phyloP scores from a whole-genome alignment of 2,329 filamentous ascomycete species.

The Herpotrichia juniperi region DNA sequence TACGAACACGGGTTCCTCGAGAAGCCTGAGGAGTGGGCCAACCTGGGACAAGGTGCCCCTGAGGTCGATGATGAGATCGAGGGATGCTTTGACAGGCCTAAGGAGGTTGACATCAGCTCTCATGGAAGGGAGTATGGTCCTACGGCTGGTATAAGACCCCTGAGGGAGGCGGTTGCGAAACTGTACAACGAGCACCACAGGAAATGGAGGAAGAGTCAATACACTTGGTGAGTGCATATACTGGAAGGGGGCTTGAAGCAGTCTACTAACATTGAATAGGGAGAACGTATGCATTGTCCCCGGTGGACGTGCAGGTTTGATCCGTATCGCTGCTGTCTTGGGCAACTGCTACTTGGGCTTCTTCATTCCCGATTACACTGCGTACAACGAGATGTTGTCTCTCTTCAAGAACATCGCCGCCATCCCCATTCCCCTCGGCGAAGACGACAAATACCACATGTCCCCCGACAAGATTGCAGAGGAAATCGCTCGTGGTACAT shows the following conservation, averaged over 20 bases:
- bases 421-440: conserved; percentile 69
- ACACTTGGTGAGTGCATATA: conserved; percentile 68
- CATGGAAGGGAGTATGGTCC: conserved; percentile 87
- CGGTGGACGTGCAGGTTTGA: conserved; percentile 88
- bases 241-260: neutral
- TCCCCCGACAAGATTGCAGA: conserved; percentile 91
- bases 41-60: conserved; percentile 90
- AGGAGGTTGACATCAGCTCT: conserved; percentile 76
- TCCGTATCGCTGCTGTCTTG: conserved; percentile 91
- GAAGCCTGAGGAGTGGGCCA: conserved; percentile 83
- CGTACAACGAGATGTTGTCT: conserved; percentile 96
- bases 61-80: conserved; percentile 93
- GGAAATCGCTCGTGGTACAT: conserved; percentile 79
- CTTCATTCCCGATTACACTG: conserved; percentile 94
- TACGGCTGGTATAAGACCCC: conserved; percentile 89
- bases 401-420: conserved; percentile 78
- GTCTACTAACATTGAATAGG: conserved; percentile 8
- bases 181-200: conserved; percentile 95
- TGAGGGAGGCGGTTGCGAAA: conserved; percentile 85
- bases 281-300: conserved; percentile 98
- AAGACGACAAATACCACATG: conserved; percentile 90
- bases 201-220: conserved; percentile 83
- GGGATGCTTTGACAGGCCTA: conserved; percentile 84
- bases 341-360: conserved; percentile 93
- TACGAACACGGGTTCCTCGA: conserved; percentile 88